Evolutionary conservation across 2,329 filamentous ascomycete species (phyloP).

Genomic region (Sclerotinia subarctica): DNA sequence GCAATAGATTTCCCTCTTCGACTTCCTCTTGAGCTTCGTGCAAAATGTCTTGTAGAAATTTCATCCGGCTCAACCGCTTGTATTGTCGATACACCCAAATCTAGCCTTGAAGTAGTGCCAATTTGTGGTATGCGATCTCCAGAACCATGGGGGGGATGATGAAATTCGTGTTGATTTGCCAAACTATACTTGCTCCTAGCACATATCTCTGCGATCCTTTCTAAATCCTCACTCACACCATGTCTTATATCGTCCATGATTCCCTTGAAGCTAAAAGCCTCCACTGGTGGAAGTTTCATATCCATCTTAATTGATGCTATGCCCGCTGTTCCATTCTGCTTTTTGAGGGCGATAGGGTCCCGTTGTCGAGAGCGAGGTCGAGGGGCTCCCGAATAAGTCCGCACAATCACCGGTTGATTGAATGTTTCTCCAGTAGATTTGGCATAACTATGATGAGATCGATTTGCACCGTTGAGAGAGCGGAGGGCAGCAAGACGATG

Average conservation of each 20-base stretch:
- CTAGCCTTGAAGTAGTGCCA: slow-evolving; percentile 30
- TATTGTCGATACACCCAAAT: slow-evolving; percentile 50
- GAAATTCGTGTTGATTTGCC: slow-evolving; percentile 65
- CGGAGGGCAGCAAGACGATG: slow-evolving; percentile 58
- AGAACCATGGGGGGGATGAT: slow-evolving; percentile 60
- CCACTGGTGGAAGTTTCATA: slow-evolving; percentile 55
- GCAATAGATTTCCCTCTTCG: slow-evolving; percentile 41
- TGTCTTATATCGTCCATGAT: slow-evolving; percentile 56
- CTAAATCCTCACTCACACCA: slow-evolving; percentile 54
- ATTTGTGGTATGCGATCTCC: slow-evolving; percentile 47
- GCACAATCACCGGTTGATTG: slow-evolving; percentile 63
- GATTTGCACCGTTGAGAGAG: slow-evolving; percentile 48
- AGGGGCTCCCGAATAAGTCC: slow-evolving; percentile 56
- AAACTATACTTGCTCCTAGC: slow-evolving; percentile 62
- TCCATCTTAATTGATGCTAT: slow-evolving; percentile 33
- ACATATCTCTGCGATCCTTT: slow-evolving; percentile 65
- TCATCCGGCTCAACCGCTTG: slow-evolving; percentile 58
- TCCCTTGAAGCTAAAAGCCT: slow-evolving; percentile 63
- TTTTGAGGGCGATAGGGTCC: slow-evolving; percentile 33
- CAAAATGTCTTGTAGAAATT: slow-evolving; percentile 42
- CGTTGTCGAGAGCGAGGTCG: slow-evolving; percentile 38
- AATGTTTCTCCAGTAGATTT: slow-evolving; percentile 58
- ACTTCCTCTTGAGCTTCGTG: slow-evolving; percentile 30
- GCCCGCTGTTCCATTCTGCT: slow-evolving; percentile 30
- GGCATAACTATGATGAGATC: slow-evolving; percentile 48